Evolutionary conservation across 495 filamentous ascomycete species (phyloP).

Genomic region (Aspergillus heteromorphus): DNA sequence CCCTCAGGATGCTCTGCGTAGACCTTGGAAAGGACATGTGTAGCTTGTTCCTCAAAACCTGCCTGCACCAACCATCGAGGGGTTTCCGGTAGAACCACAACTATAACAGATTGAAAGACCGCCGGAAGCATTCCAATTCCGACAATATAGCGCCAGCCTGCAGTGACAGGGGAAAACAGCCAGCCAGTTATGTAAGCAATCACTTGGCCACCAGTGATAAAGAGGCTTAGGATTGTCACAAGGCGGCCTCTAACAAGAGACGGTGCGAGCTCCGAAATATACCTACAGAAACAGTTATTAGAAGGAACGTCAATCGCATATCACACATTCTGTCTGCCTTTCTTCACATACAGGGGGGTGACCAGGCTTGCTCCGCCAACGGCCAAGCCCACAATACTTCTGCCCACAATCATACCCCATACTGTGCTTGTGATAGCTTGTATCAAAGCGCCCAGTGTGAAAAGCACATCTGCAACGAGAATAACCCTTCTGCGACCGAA

Average conservation of each 20-base stretch:
- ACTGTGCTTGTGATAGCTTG: slow-evolving; percentile 65
- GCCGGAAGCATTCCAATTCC: slow-evolving; percentile 79
- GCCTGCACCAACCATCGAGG: slow-evolving; percentile 80
- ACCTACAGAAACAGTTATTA: slow-evolving; percentile 32
- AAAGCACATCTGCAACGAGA: slow-evolving; percentile 71
- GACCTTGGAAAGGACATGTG: slow-evolving; percentile 56
- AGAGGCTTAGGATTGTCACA: slow-evolving; percentile 71
- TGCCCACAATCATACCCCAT: slow-evolving; percentile 67
- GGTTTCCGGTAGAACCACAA: slow-evolving; percentile 73
- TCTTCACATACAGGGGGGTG: slow-evolving; percentile 57
- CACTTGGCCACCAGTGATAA: slow-evolving; percentile 81
- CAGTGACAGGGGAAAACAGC: slow-evolving; percentile 51
- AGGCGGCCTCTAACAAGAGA: slow-evolving; percentile 67
- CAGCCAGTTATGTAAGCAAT: slow-evolving; percentile 77
- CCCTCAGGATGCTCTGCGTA: slow-evolving; percentile 48
- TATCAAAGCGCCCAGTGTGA: slow-evolving; percentile 65
- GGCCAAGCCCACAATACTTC: slow-evolving; percentile 73
- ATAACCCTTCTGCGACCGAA: slow-evolving; percentile 72
- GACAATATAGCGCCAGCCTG: slow-evolving; percentile 87
- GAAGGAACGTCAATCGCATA: not conserved
- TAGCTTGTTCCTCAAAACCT: slow-evolving; percentile 54
- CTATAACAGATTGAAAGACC: slow-evolving; percentile 57
- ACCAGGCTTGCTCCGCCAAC: slow-evolving; percentile 81
- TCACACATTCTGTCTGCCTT: not conserved
- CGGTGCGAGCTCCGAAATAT: slow-evolving; percentile 82